Conservation (phyloP, 2,329 filamentous ascomycete species). For the Xylaria sp. region DNA sequence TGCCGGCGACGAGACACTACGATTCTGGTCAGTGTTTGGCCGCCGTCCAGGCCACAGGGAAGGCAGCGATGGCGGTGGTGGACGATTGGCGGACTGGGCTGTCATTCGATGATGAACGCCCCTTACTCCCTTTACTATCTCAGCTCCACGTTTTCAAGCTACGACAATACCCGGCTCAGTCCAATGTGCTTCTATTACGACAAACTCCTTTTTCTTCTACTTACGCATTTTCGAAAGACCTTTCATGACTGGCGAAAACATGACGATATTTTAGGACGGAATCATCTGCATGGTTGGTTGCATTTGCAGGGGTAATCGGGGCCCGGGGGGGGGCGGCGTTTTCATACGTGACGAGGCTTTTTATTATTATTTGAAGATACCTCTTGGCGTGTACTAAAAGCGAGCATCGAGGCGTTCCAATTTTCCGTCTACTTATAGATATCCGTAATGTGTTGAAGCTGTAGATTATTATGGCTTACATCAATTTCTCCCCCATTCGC, state of each 20-base stretch:
- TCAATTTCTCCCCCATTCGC: slow-evolving; percentile 1
- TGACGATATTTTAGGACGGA: slow-evolving; percentile 39
- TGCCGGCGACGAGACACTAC: slow-evolving; percentile 92
- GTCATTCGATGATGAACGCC: slow-evolving; percentile 72
- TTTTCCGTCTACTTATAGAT: slow-evolving; percentile 26
- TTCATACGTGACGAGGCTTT: slow-evolving; percentile 9
- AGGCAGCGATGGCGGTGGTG: slow-evolving; percentile 68
- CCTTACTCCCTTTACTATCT: slow-evolving; percentile 13
- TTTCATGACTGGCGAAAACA: slow-evolving; percentile 25
- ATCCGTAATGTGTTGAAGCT: slow-evolving; percentile 21
- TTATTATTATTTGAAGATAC: slow-evolving; percentile 1
- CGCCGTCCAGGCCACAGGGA: slow-evolving; percentile 78
- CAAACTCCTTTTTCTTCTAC: slow-evolving; percentile 21
- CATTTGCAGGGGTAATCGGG: slow-evolving; percentile 33
- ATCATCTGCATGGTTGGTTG: slow-evolving; percentile 39
- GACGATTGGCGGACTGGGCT: slow-evolving; percentile 80
- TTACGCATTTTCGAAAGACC: slow-evolving; percentile 3
- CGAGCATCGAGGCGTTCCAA: slow-evolving; percentile 13
- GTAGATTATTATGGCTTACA: slow-evolving; percentile 25
- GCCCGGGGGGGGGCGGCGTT: slow-evolving; percentile 35
- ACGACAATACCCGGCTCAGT: slow-evolving; percentile 31
- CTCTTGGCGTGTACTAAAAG: slow-evolving; percentile 40
- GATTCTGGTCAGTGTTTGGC: slow-evolving; percentile 97
- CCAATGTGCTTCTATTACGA: slow-evolving; percentile 39
- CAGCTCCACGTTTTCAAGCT: slow-evolving; percentile 28